These are phyloP conservation scores for Lasiosphaeria hispida DNA, from an alignment of 495 filamentous ascomycete genomes.

Conservation along the genomic window DNA sequence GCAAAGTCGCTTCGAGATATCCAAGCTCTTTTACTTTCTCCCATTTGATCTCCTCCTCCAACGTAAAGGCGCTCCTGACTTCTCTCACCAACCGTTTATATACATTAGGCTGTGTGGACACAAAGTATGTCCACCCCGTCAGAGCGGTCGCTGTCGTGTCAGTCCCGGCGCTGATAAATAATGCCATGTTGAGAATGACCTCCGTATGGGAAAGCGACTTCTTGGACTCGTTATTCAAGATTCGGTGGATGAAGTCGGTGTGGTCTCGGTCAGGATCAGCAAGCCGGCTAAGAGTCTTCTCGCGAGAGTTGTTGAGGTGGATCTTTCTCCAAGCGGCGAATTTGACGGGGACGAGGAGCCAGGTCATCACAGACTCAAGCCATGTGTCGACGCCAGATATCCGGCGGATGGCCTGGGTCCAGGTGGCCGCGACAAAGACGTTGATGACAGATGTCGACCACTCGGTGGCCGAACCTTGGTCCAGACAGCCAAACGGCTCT, in stretches of 20 bases:
- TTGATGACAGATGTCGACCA: slow-evolving; percentile 23
- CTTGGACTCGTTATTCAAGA: slow-evolving; percentile 26
- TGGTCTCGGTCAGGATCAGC: slow-evolving; percentile 17
- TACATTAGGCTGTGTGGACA: slow-evolving; percentile 13
- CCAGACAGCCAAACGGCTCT: slow-evolving; percentile 57
- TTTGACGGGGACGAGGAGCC: slow-evolving; percentile 15
- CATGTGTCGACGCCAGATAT: slow-evolving; percentile 24
- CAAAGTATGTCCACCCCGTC: slow-evolving; percentile 15
- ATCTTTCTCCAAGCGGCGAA: slow-evolving; percentile 10
- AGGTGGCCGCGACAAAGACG: slow-evolving; percentile 11
- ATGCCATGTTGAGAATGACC: slow-evolving; percentile 26
- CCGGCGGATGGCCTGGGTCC: slow-evolving; percentile 23
- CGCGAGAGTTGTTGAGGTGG: slow-evolving; percentile 20
- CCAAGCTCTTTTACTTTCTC: slow-evolving; percentile 10
- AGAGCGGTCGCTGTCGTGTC: slow-evolving; percentile 23
- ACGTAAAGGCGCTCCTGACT: slow-evolving; percentile 14
- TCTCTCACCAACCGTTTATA: slow-evolving; percentile 16
- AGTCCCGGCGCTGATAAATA: slow-evolving; percentile 27
- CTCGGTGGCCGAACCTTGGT: slow-evolving; percentile 23
- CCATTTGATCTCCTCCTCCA: slow-evolving; percentile 17
- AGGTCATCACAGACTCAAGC: slow-evolving; percentile 16
- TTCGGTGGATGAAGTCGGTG: slow-evolving; percentile 27
- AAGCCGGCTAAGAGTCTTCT: slow-evolving; percentile 20
- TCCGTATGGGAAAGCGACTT: slow-evolving; percentile 15
- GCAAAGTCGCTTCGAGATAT: not conserved